Conservation (phyloP, 2,329 filamentous ascomycete genomes). For the Parasarocladium wereldwijsianum region DNA sequence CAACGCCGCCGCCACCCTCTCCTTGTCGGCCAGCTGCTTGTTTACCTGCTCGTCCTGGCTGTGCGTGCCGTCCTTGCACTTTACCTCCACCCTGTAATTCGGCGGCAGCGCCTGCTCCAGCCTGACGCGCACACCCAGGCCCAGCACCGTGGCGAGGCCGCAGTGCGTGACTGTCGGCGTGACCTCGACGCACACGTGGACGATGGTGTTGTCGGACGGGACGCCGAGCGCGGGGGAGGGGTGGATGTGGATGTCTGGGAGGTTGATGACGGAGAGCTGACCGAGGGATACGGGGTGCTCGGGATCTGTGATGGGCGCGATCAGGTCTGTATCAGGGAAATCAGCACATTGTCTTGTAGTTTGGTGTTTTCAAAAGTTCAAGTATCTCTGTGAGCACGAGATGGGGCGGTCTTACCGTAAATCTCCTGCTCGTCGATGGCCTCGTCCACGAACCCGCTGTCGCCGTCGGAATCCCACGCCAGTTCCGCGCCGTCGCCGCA, state of each 20-base stretch:
- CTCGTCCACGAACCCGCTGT: constrained; percentile 46
- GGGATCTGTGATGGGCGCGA: constrained; percentile 87
- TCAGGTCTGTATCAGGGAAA: constrained; percentile 71
- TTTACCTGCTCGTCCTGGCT: constrained; percentile 90
- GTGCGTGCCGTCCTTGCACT: constrained; percentile 93
- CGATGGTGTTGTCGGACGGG: constrained; percentile 41
- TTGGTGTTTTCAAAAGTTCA: neutral
- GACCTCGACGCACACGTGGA: constrained; percentile 69
- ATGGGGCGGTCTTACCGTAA: constrained; percentile 46
- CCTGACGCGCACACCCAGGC: constrained; percentile 79
- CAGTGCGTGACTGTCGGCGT: constrained; percentile 97
- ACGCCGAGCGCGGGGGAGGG: constrained; percentile 20
- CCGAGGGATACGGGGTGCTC: constrained; percentile 92
- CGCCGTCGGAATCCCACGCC: constrained; percentile 17
- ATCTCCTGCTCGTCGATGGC: constrained; percentile 96
- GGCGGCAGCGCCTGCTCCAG: constrained; percentile 84
- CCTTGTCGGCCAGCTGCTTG: constrained; percentile 93
- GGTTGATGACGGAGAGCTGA: constrained; percentile 84
- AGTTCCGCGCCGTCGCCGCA: constrained; percentile 16
- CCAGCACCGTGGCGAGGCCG: constrained; percentile 90
- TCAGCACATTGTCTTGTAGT: no score
- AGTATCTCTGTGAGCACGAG: neutral
- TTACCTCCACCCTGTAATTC: constrained; percentile 81
- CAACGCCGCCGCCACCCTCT: constrained; percentile 83
- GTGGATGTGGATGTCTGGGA: constrained; percentile 78